These are phyloP conservation scores for Nadsonia fulvescens DNA, from an alignment of 805 yeast species.

Conservation along the genomic window DNA sequence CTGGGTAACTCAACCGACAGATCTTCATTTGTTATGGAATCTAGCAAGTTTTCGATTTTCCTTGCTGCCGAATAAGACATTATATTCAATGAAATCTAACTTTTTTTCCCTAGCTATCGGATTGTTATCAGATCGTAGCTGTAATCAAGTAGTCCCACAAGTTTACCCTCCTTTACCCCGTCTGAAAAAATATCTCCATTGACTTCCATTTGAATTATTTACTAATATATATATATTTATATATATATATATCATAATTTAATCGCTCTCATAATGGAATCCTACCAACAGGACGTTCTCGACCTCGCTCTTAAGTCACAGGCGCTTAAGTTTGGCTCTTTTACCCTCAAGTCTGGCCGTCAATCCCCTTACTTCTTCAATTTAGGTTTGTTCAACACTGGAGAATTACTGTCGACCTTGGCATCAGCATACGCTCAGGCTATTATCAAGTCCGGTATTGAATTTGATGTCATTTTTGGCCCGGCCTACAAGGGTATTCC, in stretches of 20 bases:
- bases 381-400: slow-evolving; percentile 76
- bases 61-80: no score
- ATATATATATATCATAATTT: no score
- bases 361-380: slow-evolving; percentile 92
- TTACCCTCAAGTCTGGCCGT: slow-evolving; percentile 85
- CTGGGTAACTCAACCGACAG: no score
- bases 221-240: not conserved
- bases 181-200: no score
- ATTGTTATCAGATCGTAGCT: no score
- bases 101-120: no score
- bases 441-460: slow-evolving; percentile 60
- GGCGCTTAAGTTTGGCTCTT: slow-evolving; percentile 75
- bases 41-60: no score
- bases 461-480: slow-evolving; percentile 84
- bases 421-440: slow-evolving; percentile 83
- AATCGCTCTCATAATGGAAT: slow-evolving; percentile 18
- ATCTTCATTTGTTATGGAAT: no score
- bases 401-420: slow-evolving; percentile 55
- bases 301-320: slow-evolving; percentile 65
- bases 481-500: slow-evolving; percentile 98
- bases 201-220: not conserved
- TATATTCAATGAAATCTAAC: no score
- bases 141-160: no score
- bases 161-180: no score
- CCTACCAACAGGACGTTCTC: slow-evolving; percentile 48